A percentile compares a stretch with the other conserved stretches of the same genome.
These are phyloP conservation scores for Nannochloropsis oceanica DNA, from an alignment of 108 stramenopile genomes.

Conservation along the genomic window DNA sequence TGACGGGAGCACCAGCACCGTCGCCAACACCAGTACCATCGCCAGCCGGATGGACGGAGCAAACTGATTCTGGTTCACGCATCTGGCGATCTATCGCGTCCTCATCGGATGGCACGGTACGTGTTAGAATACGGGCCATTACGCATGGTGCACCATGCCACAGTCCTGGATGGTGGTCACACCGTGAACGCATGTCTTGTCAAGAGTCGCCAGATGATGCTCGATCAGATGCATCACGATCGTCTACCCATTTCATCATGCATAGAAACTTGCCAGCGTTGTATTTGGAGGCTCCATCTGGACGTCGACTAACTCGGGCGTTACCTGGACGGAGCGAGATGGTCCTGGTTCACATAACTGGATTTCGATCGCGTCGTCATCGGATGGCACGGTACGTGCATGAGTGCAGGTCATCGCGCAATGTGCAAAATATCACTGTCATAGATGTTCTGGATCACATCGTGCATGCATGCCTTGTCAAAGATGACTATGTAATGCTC, in stretches of 20 bases:
- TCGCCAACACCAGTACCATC: no score
- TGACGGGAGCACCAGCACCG: background rate
- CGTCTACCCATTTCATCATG: background rate
- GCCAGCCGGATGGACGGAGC: background rate
- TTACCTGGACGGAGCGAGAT: background rate
- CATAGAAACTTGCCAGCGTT: background rate
- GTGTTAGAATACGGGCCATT: background rate
- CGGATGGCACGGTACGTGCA: no score
- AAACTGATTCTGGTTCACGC: background rate
- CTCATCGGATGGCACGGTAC: no score
- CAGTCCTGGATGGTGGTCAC: background rate
- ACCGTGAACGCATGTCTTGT: background rate
- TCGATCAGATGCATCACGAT: background rate
- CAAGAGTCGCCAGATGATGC: background rate
- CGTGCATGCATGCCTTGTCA: background rate
- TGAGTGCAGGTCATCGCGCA: background rate
- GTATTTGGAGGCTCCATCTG: background rate
- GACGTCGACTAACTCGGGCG: no score
- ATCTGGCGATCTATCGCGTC: no score
- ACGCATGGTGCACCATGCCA: background rate
- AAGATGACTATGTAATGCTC: background rate
- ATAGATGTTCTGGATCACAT: background rate
- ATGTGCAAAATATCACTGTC: background rate
- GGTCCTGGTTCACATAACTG: background rate
- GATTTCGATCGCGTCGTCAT: background rate